Evolutionary conservation across 2,329 filamentous ascomycete genomes (phyloP).

Genomic region (Hymenoscyphus infarciens): DNA sequence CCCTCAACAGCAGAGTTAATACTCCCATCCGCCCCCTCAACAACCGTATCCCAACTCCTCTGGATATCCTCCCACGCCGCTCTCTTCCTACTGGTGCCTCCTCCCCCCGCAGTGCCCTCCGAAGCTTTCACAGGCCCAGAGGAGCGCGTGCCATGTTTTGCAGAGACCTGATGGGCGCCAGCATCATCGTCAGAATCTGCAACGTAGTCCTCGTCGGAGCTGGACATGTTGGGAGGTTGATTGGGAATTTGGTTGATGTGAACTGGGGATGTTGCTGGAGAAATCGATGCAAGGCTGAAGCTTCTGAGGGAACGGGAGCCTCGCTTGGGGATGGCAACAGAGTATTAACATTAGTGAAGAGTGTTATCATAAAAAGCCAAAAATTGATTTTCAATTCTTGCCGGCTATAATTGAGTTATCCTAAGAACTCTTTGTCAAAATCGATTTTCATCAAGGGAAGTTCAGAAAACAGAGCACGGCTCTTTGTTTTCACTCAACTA

Average conservation of each 20-base stretch:
- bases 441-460: neutral
- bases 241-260: neutral
- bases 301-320: neutral
- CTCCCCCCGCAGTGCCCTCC: slow-evolving; percentile 30
- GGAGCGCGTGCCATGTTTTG: slow-evolving; percentile 32
- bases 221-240: slow-evolving; percentile 51
- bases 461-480: neutral
- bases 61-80: slow-evolving; percentile 66
- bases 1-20: slow-evolving; percentile 70
- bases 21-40: slow-evolving; percentile 75
- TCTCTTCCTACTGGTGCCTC: slow-evolving; percentile 38
- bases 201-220: slow-evolving; percentile 70
- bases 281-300: slow-evolving; percentile 12
- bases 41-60: slow-evolving; percentile 68
- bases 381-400: neutral
- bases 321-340: neutral
- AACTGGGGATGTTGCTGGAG: neutral
- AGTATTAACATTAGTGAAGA: neutral
- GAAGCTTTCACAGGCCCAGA: slow-evolving; percentile 28
- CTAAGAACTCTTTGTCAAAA: neutral
- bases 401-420: neutral
- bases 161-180: slow-evolving; percentile 32
- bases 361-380: neutral
- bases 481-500: too few species aligned
- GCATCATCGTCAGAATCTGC: slow-evolving; percentile 64